Base-by-base conservation (phyloP, 805 yeast genomes). In the Dipodascus albidus region DNA sequence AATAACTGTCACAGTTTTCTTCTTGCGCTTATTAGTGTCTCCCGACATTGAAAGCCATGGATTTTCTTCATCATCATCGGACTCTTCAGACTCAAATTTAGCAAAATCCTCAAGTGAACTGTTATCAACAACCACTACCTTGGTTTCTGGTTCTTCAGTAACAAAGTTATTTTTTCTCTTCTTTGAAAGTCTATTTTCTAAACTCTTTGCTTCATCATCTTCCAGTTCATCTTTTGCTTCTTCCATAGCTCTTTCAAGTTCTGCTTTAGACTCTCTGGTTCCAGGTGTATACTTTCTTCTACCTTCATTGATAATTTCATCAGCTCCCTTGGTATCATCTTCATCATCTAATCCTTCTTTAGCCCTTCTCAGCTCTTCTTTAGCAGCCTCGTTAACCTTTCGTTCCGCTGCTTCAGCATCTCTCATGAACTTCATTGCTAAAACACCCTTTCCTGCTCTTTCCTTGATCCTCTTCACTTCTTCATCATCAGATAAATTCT, bases 351-450 rank as follows among this genome's bases (percentile, higher is more conserved):
- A 62, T 38, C 54, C 61, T 17, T 63, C 66, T 11, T 69, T 74
- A 23, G 77, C 80, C 44, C 67, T 67, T 47, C 76, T 74, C 52
- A 79, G 69, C 54, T 76, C 67, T 58, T 77, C 77, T 53, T 87
- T 63, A 50, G 73, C 71, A 55, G 74, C 77, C 47, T 81, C 66
- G 66, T 87, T 90, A 47, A 75, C 80, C 52, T 76, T 74, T 55
- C 74, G 77, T 57, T 80, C 78, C 59, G 82, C 77, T 53, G 81
- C 82, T 57, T 84, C 95, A 1, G 98, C 98, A 56, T 84, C 85
- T 59, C 77, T 83, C 98, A 91, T 91, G 67, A 91, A 91, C 59
- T 90, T 95, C 98, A 93, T 93, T 50, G 82, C 84, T 77, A 91
- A 70, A 20, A 91, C 83, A 53, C 98, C 97, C 19, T 21, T 22